These are phyloP conservation scores for Fraxinus floribunda DNA, from an alignment of 305 asterid species.

Conservation along the genomic window DNA sequence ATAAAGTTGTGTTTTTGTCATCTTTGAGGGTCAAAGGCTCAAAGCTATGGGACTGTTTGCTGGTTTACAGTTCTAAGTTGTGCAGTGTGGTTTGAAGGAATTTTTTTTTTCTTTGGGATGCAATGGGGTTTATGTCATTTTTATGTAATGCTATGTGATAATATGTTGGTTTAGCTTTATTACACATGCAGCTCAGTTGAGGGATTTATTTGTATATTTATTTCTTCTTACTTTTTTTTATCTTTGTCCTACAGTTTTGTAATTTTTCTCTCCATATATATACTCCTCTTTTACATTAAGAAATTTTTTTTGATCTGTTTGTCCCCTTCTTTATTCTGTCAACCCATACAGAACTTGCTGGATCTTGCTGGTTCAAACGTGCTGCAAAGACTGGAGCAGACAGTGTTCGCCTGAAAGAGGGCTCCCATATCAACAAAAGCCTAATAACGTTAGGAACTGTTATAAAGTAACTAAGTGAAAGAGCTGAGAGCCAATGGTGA, in stretches of 20 bases:
- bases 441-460: conserved; percentile 94
- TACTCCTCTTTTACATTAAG: too few relatives aligned
- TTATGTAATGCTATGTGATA: not conserved
- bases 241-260: not conserved
- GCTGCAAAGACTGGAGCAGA: conserved; percentile 99
- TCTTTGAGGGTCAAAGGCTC: conserved; percentile 2
- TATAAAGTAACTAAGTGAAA: conserved; percentile 95
- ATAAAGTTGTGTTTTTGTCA: conserved; percentile 4
- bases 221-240: not conserved
- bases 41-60: not conserved
- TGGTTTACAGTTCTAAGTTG: not conserved
- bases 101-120: not conserved
- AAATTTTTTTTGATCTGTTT: conserved; percentile 19
- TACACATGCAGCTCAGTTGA: not conserved
- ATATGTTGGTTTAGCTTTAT: not conserved
- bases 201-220: not conserved
- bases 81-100: not conserved
- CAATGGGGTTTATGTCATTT: not conserved
- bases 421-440: conserved; percentile 97
- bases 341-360: conserved; percentile 69
- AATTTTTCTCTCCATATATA: not conserved
- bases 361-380: conserved; percentile 99
- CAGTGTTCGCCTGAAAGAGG: conserved; percentile 97
- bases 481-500: conserved; percentile 98
- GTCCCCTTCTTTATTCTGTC: conserved; percentile 21